phyloP scores from a whole-genome alignment of 2,329 filamentous ascomycete genomes.

The Fusarium sp. region DNA sequence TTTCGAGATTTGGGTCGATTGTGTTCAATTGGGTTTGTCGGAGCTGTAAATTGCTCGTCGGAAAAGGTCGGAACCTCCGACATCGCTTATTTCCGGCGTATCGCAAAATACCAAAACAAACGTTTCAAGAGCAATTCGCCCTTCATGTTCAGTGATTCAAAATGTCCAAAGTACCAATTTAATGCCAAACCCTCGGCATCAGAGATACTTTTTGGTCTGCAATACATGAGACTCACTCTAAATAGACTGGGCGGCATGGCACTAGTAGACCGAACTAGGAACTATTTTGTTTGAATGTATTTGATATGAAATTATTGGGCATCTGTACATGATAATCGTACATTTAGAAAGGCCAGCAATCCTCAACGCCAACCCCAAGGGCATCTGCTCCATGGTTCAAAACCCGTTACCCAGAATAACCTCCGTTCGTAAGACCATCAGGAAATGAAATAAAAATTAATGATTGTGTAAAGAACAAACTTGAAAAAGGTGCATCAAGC shows the following conservation, averaged over 20 bases:
- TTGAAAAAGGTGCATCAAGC: conserved; percentile 13
- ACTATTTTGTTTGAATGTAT: background rate
- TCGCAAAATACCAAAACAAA: conserved; percentile 38
- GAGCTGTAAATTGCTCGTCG: conserved; percentile 46
- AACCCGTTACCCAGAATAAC: conserved; percentile 33
- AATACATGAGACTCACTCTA: background rate
- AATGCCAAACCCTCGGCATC: too few species aligned
- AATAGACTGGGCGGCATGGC: background rate
- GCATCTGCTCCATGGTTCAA: conserved; percentile 29
- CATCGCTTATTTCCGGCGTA: conserved; percentile 33
- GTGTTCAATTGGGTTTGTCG: conserved; percentile 42
- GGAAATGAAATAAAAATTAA: conserved; percentile 40
- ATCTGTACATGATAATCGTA: conserved; percentile 33
- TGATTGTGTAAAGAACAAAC: conserved; percentile 8
- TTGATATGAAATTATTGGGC: conserved; percentile 17
- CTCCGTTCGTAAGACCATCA: conserved; percentile 24
- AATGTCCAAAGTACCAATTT: too few species aligned
- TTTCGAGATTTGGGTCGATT: conserved; percentile 34
- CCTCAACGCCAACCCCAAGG: conserved; percentile 44
- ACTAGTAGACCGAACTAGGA: background rate
- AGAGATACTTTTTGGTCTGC: too few species aligned
- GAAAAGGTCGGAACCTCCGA: conserved; percentile 48
- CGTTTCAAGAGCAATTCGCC: conserved; percentile 25
- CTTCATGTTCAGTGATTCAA: background rate
- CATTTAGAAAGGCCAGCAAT: conserved; percentile 28